phyloP scores from a whole-genome alignment of 768 basidiomycete genomes.

The Trametes cingulata region DNA sequence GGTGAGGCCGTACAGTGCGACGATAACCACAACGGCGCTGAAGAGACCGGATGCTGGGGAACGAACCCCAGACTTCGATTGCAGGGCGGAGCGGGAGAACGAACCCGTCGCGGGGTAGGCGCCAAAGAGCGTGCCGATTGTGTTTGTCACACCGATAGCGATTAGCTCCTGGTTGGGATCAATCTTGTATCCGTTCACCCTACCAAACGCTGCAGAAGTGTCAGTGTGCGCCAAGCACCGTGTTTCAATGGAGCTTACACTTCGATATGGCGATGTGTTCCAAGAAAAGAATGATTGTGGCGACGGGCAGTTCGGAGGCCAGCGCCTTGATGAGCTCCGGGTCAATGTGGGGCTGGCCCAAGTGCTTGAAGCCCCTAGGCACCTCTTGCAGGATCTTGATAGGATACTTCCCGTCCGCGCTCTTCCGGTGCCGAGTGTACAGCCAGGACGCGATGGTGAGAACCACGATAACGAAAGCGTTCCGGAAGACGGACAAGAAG shows the following conservation, averaged over 20 bases:
- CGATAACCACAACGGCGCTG: constrained; percentile 83
- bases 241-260: constrained; percentile 47
- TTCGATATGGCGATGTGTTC: constrained; percentile 97
- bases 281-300: constrained; percentile 83
- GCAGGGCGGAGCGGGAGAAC: constrained; percentile 93
- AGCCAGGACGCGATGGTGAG: constrained; percentile 87
- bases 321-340: constrained; percentile 59
- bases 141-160: constrained; percentile 96
- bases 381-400: constrained; percentile 83
- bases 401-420: constrained; percentile 63
- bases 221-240: not conserved
- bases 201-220: constrained; percentile 74
- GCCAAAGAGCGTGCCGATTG: constrained; percentile 81
- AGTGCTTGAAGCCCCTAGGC: constrained; percentile 74
- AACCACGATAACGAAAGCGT: constrained; percentile 84
- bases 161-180: constrained; percentile 92
- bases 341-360: constrained; percentile 49
- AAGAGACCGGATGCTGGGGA: constrained; percentile 87
- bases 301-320: constrained; percentile 71
- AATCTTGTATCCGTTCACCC: constrained; percentile 91
- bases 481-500: constrained; percentile 72
- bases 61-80: constrained; percentile 92
- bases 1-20: constrained; percentile 92
- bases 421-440: constrained; percentile 63
- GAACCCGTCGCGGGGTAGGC: constrained; percentile 97